These are phyloP conservation scores for Eucalyptus lansdowneana DNA, from an alignment of 345 rosid genomes.

Conservation along the genomic window DNA sequence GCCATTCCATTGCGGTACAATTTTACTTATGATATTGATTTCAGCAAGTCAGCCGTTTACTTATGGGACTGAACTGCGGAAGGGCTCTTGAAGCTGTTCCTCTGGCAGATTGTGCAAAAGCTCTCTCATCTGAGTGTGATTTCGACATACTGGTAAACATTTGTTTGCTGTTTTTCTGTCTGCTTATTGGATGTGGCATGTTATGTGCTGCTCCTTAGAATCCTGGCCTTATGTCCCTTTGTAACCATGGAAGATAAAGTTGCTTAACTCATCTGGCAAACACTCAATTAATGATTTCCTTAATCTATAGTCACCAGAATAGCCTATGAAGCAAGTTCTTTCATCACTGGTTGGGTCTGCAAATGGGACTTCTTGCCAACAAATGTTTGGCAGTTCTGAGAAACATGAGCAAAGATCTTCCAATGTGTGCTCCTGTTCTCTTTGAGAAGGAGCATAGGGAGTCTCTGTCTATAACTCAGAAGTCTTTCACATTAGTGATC, in stretches of 20 bases:
- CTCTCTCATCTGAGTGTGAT: slow-evolving; percentile 39
- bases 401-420: background rate
- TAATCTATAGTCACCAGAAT: background rate
- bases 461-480: background rate
- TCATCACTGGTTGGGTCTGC: background rate
- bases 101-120: slow-evolving; percentile 38
- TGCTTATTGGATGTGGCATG: background rate
- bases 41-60: slow-evolving; percentile 77
- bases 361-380: background rate
- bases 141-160: slow-evolving; percentile 68
- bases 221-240: background rate
- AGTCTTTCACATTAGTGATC: background rate
- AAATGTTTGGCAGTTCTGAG: background rate
- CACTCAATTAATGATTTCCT: background rate
- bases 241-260: background rate
- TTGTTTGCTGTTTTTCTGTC: background rate
- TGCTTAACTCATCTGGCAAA: background rate
- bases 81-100: slow-evolving; percentile 27
- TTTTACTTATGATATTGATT: background rate
- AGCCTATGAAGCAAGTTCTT: background rate
- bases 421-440: background rate
- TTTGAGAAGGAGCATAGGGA: background rate
- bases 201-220: background rate
- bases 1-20: background rate
- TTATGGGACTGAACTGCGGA: slow-evolving; percentile 71